phyloP scores from a whole-genome alignment of 257 asterid species.

The Penstemon eatonii region DNA sequence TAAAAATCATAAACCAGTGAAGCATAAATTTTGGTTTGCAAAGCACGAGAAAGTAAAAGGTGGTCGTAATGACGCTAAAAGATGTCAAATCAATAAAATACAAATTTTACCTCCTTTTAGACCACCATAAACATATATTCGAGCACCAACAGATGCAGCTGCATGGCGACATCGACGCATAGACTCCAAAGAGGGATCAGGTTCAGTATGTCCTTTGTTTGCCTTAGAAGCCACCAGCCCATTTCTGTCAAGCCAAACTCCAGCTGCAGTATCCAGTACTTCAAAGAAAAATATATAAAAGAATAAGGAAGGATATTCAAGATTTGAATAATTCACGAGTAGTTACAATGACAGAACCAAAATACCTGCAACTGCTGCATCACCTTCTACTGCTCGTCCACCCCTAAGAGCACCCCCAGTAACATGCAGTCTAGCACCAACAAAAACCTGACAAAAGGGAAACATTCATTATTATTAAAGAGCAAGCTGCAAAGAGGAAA shows the following conservation, averaged over 20 bases:
- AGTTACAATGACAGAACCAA: conserved; percentile 27
- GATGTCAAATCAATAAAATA: conserved; percentile 22
- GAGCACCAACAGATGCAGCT: conserved; percentile 93
- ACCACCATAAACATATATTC: conserved; percentile 88
- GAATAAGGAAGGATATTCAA: conserved; percentile 22
- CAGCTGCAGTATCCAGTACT: conserved; percentile 99
- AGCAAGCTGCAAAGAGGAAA: conserved; percentile 11
- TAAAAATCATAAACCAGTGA: conserved; percentile 9
- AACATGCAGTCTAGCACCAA: conserved; percentile 96
- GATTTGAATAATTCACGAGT: conserved; percentile 9
- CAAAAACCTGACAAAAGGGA: conserved; percentile 71
- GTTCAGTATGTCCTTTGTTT: conserved; percentile 59
- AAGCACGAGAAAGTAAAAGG: neutral
- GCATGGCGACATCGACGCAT: conserved; percentile 99
- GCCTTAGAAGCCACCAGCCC: conserved; percentile 84
- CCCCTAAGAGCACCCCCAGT: conserved; percentile 99
- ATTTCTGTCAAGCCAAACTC: conserved; percentile 94
- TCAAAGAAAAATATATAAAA: conserved; percentile 35
- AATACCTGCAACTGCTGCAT: conserved; percentile 85
- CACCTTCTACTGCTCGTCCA: conserved; percentile 95
- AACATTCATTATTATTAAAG: conserved; percentile 13
- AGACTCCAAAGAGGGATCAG: conserved; percentile 70
- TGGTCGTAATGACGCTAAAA: conserved; percentile 13
- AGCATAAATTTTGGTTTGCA: conserved; percentile 21
- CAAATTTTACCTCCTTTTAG: conserved; percentile 77